Percentiles rank a stretch among this genome's conserved stretches.
Evolutionary conservation across 495 filamentous ascomycete genomes (phyloP).

Genomic region (Immersiella caudata): DNA sequence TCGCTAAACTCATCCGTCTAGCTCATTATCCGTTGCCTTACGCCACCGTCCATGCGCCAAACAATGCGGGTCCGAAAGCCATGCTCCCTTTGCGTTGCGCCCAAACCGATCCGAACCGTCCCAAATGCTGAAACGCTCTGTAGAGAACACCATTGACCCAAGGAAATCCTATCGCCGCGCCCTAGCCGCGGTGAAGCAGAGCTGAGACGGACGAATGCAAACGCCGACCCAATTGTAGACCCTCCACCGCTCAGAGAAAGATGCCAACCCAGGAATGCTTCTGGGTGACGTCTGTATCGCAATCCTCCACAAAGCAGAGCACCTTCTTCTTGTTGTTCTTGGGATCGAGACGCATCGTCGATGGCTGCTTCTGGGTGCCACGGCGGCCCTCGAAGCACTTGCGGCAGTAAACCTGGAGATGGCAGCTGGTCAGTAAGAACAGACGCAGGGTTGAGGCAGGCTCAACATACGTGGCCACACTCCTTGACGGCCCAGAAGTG

Average conservation of each 20-base stretch:
- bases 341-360: conserved; percentile 30
- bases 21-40: not conserved
- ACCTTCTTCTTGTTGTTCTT: conserved; percentile 32
- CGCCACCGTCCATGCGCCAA: not conserved
- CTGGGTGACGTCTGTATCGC: conserved; percentile 39
- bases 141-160: not conserved
- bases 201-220: not conserved
- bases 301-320: conserved; percentile 49
- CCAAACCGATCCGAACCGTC: not conserved
- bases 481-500: conserved; percentile 55
- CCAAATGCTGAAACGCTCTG: not conserved
- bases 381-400: conserved; percentile 45
- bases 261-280: conserved; percentile 52
- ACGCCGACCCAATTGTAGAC: not conserved
- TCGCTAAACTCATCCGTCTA: not conserved
- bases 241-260: conserved; percentile 36
- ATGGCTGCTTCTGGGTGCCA: conserved; percentile 27
- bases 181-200: not conserved
- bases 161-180: not conserved
- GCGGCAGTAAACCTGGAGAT: conserved; percentile 49
- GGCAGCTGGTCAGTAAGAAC: conserved; percentile 8
- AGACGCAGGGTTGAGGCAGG: not conserved
- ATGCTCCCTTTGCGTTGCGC: not conserved
- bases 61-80: not conserved
- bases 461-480: conserved; percentile 50